Base-by-base conservation (phyloP, 2,329 filamentous ascomycete species). In the Dothistroma septosporum region DNA sequence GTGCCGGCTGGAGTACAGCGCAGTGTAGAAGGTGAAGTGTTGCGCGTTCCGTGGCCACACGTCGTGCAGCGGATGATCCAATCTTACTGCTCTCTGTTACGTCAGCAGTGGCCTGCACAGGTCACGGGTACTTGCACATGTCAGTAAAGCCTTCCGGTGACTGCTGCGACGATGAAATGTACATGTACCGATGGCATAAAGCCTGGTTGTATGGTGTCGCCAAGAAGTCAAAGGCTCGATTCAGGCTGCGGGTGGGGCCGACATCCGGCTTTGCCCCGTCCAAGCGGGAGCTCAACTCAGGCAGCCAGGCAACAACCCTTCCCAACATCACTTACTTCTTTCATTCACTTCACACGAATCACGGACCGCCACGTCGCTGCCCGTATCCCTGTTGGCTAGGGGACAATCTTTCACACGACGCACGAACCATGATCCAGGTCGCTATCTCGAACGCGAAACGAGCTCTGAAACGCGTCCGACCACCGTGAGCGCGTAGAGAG, bases 381-480 rank as follows among this genome's bases (percentile, higher is more conserved):
- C 48, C 33, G 31, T 32, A 22, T 22, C 24, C 8, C 41, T 24
- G 44, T 60, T 21, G 53, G 32, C 52, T 28, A 24, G 52, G 41
- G 47, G 24, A 55, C 53, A 37, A 37, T 31, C 21, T 33, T 14
- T n/a, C 47, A 8, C 44, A 6, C 46, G 24, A 19, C 22, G 24
- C 55, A 50, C 47, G 47, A 24, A 50, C 47, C 47, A 50, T 58
- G 55, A 24, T 33, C 37, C 31, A 41, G 31, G 9, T 44, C 41
- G 16, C n/a, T 46, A 41, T 35, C 37, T 28, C 46, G 32, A 48
- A 47, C 31, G 41, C 53, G 57, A 62, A 57, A 62, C 57, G 60
- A 54, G 46, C 46, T 48, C 46, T 55, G 50, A 58, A 58, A 62
- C 57, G 57, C 57, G 57, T 59, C 4, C 35, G 35, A 37, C 59